Evolutionary conservation across 768 basidiomycete genomes (phyloP).

Genomic region (Exidia glandulosa): DNA sequence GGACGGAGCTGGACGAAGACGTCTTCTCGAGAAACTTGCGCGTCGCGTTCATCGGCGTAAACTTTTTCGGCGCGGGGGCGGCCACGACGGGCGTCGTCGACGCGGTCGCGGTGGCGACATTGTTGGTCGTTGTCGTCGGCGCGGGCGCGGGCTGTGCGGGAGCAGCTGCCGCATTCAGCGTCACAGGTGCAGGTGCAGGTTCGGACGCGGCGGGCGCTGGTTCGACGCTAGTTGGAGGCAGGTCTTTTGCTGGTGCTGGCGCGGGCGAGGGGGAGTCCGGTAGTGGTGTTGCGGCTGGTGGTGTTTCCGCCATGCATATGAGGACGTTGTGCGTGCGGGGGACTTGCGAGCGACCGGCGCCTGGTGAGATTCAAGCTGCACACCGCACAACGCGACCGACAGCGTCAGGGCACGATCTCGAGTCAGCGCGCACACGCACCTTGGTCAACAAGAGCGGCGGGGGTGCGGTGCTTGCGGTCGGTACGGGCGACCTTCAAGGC

Average conservation of each 20-base stretch:
- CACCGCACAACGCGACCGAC: neutral
- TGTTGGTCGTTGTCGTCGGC: conserved; percentile 17
- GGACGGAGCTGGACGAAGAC: conserved; percentile 30
- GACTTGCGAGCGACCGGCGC: neutral
- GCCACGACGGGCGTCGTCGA: neutral
- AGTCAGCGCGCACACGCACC: neutral
- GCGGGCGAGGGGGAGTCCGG: neutral
- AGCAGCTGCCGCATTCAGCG: no score
- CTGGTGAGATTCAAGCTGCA: neutral
- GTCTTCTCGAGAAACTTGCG: conserved; percentile 95
- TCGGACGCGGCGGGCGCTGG: neutral
- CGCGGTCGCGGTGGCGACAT: neutral
- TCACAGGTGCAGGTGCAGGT: no score
- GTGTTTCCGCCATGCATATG: neutral
- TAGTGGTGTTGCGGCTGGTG: neutral
- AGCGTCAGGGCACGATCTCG: neutral
- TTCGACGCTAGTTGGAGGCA: no score
- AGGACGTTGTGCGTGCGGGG: neutral
- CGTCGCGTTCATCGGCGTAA: conserved; percentile 84
- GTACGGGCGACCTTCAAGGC: neutral
- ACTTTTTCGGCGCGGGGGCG: conserved; percentile 46
- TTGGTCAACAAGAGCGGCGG: neutral
- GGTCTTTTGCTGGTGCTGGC: neutral
- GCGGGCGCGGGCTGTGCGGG: conserved; percentile 11
- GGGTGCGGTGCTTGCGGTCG: neutral